phyloP scores from a whole-genome alignment of 1,284 basidiomycete species.

The Ustilago trichophora region DNA sequence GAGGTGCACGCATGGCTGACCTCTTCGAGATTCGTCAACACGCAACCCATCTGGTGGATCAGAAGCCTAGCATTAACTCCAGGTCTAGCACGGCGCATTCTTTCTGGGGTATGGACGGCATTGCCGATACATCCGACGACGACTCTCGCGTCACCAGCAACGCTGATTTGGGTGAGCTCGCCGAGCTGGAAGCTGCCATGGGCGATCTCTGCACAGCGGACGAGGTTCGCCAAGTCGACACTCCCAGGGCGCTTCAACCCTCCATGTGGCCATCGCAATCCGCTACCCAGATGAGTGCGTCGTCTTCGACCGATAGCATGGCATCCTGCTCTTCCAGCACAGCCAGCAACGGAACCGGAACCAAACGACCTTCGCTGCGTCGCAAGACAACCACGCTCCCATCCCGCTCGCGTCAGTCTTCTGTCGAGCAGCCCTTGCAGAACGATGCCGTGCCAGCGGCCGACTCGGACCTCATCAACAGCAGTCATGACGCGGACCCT shows the following conservation, averaged over 20 bases:
- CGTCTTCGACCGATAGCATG: conserved; percentile 24
- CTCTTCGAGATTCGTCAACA: conserved; percentile 33
- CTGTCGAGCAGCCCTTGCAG: conserved; percentile 24
- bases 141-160: conserved; percentile 46
- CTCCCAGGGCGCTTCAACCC: conserved; percentile 14
- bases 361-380: conserved; percentile 16
- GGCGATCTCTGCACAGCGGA: conserved; percentile 29
- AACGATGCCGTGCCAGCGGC: not conserved
- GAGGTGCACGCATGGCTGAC: conserved; percentile 25
- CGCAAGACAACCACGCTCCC: conserved; percentile 34
- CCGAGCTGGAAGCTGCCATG: conserved; percentile 39
- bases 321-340: conserved; percentile 6
- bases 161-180: conserved; percentile 40
- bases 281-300: conserved; percentile 14
- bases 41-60: not conserved
- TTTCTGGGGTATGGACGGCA: conserved; percentile 13
- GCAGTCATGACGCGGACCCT: not conserved
- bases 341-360: not conserved
- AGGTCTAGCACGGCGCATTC: not conserved
- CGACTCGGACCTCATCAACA: not conserved
- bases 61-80: not conserved
- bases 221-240: conserved; percentile 20
- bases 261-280: conserved; percentile 24
- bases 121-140: conserved; percentile 41
- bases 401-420: conserved; percentile 37